A percentile compares a stretch with the other conserved stretches of the same genome.
Evolutionary conservation across 2,329 filamentous ascomycete species (phyloP).

Genomic region (Capronia coronata): DNA sequence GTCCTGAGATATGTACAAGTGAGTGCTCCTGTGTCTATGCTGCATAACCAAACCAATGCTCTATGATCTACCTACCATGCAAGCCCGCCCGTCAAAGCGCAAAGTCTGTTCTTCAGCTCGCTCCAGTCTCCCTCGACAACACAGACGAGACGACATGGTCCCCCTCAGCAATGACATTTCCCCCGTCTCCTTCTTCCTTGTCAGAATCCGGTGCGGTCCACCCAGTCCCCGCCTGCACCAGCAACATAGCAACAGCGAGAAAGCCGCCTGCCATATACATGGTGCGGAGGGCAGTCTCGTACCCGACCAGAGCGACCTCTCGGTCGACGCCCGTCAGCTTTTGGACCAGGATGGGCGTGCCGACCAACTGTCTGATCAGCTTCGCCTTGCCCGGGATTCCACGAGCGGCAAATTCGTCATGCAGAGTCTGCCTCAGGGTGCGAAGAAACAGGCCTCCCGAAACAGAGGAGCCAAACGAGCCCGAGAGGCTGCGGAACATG

Average conservation of each 20-base stretch:
- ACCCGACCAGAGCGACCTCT: conserved; percentile 48
- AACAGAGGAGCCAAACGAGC: conserved; percentile 72
- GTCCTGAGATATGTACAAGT: too few relatives aligned
- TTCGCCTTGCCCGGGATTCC: conserved; percentile 37
- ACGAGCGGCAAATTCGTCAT: conserved; percentile 50
- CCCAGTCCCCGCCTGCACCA: conserved; percentile 54
- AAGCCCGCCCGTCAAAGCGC: too few relatives aligned
- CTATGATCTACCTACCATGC: too few relatives aligned
- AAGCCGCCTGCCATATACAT: conserved; percentile 49
- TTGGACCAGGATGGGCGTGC: conserved; percentile 52
- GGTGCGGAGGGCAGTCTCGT: conserved; percentile 48
- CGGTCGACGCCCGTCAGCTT: conserved; percentile 45
- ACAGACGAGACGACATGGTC: not conserved
- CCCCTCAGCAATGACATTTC: not conserved
- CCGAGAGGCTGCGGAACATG: conserved; percentile 75
- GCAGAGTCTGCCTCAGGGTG: conserved; percentile 50
- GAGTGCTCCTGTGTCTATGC: too few relatives aligned
- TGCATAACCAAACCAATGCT: too few relatives aligned
- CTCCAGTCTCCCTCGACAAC: not conserved
- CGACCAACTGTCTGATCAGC: conserved; percentile 51
- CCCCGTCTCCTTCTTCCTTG: conserved; percentile 25
- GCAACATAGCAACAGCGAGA: conserved; percentile 44
- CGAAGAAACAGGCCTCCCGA: conserved; percentile 70
- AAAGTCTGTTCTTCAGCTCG: too few relatives aligned
- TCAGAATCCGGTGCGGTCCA: conserved; percentile 42